phyloP scores from a whole-genome alignment of 768 basidiomycete genomes.

The Naganishia onofrii region DNA sequence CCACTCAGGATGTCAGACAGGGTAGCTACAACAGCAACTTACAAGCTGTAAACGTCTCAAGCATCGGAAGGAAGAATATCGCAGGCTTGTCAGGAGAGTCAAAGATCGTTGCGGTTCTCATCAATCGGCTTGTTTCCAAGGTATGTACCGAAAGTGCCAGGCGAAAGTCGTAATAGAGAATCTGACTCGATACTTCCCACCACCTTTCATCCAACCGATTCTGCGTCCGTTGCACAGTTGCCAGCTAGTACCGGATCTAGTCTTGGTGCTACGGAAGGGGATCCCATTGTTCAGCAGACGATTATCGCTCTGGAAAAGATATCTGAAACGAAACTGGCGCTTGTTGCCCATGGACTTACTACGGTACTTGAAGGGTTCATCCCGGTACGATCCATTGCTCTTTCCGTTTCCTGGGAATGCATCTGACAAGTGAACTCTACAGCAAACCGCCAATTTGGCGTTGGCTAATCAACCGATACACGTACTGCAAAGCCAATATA shows the following conservation, averaged over 20 bases:
- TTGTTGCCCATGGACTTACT: constrained; percentile 73
- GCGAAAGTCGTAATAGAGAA: neutral
- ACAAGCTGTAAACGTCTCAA: neutral
- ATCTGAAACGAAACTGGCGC: constrained; percentile 70
- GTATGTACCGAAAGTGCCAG: constrained; percentile 52
- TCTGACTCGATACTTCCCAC: no score
- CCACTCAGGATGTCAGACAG: constrained; percentile 6
- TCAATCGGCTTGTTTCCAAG: constrained; percentile 77
- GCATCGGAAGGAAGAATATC: constrained; percentile 26
- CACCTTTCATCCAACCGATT: no score
- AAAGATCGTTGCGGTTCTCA: constrained; percentile 75
- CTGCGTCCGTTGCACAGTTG: constrained; percentile 57
- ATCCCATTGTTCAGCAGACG: constrained; percentile 70
- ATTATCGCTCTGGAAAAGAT: constrained; percentile 77
- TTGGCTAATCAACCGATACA: constrained; percentile 59
- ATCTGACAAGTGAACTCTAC: neutral
- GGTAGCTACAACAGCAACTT: neutral
- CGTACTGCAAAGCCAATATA: constrained; percentile 79
- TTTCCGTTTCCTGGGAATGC: constrained; percentile 1
- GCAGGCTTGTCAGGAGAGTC: constrained; percentile 56
- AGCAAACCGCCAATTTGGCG: constrained; percentile 28
- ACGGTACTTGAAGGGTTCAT: constrained; percentile 74
- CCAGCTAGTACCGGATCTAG: constrained; percentile 78
- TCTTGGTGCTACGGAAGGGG: constrained; percentile 70
- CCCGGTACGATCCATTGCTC: constrained; percentile 58